A percentile compares a stretch with the other conserved stretches of the same genome.
phyloP scores from a whole-genome alignment of 179 eudicot genomes.

The Vitellaria paradoxa region DNA sequence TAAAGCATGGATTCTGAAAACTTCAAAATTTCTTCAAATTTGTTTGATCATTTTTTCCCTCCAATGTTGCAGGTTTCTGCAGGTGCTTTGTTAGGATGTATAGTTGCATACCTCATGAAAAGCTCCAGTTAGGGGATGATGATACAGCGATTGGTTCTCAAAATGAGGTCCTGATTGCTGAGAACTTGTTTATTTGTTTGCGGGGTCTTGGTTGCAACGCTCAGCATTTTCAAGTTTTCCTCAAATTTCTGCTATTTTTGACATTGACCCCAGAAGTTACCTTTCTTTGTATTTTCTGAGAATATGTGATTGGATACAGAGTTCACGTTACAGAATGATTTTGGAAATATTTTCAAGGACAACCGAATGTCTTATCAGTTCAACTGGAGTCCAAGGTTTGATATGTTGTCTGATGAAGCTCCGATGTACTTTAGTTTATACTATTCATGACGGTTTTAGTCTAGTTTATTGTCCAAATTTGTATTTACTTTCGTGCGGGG shows the following conservation, averaged over 20 bases:
- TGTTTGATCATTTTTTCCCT: no score
- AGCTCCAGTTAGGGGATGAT: constrained; percentile 5
- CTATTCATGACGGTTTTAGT: no score
- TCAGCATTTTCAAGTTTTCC: background rate
- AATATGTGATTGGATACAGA: background rate
- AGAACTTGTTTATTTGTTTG: background rate
- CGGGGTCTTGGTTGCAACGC: background rate
- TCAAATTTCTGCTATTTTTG: background rate
- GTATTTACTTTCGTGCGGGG: no score
- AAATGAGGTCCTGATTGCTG: background rate
- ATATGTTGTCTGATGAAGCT: no score
- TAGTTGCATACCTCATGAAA: constrained; percentile 43
- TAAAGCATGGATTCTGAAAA: no score
- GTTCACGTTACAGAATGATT: background rate
- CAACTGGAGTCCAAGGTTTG: no score
- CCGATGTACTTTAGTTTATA: no score
- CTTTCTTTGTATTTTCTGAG: background rate
- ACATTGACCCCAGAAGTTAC: background rate
- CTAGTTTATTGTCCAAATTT: no score
- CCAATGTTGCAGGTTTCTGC: constrained; percentile 46
- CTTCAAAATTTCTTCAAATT: no score
- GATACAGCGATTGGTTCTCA: background rate
- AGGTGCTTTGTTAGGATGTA: constrained; percentile 55
- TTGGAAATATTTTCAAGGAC: background rate
- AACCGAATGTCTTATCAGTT: background rate